These are phyloP conservation scores for Aegilops longissima DNA, from an alignment of 176 grass and related monocot genomes.

Conservation along the genomic window DNA sequence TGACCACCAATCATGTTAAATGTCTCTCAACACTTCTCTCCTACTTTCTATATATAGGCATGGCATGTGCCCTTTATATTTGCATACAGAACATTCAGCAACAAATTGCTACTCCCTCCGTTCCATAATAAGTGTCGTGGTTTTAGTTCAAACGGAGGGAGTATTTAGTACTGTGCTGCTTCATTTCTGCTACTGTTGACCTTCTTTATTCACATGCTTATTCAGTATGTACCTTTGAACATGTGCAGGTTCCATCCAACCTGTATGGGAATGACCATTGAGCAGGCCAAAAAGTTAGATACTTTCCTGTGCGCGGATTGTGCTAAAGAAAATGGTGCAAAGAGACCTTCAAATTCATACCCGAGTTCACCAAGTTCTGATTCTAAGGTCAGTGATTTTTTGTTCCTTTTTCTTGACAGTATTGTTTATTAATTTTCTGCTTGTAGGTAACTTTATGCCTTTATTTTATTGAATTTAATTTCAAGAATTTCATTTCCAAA, in stretches of 20 bases:
- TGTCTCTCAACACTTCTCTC: background rate
- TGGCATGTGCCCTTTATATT: background rate
- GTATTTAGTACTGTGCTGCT: background rate
- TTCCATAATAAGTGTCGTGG: too few relatives aligned
- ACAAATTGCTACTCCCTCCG: background rate
- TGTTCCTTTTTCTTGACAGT: background rate
- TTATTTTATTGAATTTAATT: background rate
- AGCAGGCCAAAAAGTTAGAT: constrained; percentile 87
- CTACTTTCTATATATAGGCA: constrained; percentile 19
- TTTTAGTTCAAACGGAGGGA: too few relatives aligned
- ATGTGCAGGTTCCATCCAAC: constrained; percentile 81
- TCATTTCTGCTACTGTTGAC: constrained; percentile 16
- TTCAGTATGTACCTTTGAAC: constrained; percentile 21
- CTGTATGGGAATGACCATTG: constrained; percentile 92
- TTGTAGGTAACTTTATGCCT: constrained; percentile 12
- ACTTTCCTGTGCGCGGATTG: constrained; percentile 73
- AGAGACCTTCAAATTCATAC: constrained; percentile 60
- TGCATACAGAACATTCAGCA: background rate
- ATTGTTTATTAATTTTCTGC: constrained; percentile 16
- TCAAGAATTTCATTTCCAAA: background rate
- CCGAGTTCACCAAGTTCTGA: constrained; percentile 51
- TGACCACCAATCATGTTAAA: background rate
- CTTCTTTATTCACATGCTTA: constrained; percentile 18
- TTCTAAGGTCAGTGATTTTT: constrained; percentile 50
- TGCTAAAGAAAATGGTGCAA: constrained; percentile 67